Base-by-base conservation (phyloP, 768 basidiomycete genomes). In the Pisolithus albus region DNA sequence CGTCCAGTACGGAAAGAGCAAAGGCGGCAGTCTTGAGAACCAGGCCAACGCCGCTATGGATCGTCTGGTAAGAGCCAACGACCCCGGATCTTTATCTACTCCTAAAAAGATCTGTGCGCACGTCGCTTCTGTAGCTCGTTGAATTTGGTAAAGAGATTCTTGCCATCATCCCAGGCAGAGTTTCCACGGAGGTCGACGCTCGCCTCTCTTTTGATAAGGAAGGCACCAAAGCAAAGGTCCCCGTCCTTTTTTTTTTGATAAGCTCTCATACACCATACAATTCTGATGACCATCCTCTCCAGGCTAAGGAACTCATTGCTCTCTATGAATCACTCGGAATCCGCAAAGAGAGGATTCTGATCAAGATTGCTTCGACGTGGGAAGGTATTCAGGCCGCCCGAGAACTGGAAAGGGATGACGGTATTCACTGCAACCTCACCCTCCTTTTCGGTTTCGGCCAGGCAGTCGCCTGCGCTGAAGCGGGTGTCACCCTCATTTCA, bases 281-380 rank as follows among this genome's bases (percentile, higher is more conserved):
- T 30, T 26, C 26, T 49, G 44, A 7, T 46, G 18, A 6, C 13
- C 42, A 10, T 44, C 41, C 7, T 43, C 52, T 58, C 24, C 53
- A 84, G 82, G 87, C 88, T 37, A 86, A 81, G 70, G 81, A 88
- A 64, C 82, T 98, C 65, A 98, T 99, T 61, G 83, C 83, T 36
- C 84, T 98, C 54, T 99, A 99, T 78, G 81, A 93, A 34, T 89
- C 88, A n/a, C 68, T 93, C 57, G 96, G 96, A 57, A 83, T 99
- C 75, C 75, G 82, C 67, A 91, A 88, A 74, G 93, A 98, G 40
- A 91, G 96, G 56, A 77, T 99, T 56, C 78, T 99, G 61, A 97
- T 99, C 83, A 99, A 99, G 79, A 97, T 99, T 66, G 96, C 95
- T 28, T 95, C 96, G 38, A 94, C 94, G 45, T 99, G 92, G 90